Conservation (phyloP, 1,284 basidiomycete species). For the Tranzscheliella williamsii region DNA sequence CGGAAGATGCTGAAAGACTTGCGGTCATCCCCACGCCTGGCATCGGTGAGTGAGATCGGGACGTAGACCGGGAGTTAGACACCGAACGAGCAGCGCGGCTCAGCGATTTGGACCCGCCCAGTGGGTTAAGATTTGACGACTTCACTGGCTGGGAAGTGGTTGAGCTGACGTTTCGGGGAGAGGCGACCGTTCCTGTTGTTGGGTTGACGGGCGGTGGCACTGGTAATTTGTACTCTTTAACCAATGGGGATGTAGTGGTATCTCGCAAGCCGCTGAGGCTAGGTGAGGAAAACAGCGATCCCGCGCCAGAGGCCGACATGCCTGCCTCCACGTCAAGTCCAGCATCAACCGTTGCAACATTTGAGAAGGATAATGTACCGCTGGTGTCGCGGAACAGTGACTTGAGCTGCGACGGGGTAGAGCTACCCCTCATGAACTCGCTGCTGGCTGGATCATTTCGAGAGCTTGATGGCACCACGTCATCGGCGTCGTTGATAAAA, state of each 20-base stretch:
- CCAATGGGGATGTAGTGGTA: constrained; percentile 13
- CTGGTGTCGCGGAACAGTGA: constrained; percentile 9
- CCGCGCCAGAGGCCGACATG: neutral
- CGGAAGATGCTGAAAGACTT: constrained; percentile 44
- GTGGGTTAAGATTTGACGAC: constrained; percentile 35
- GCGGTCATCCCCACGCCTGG: constrained; percentile 63
- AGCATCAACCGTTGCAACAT: neutral
- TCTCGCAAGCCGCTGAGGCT: constrained; percentile 27
- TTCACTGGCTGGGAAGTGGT: constrained; percentile 19
- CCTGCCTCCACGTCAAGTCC: neutral
- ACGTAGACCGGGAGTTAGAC: constrained; percentile 90
- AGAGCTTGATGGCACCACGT: neutral
- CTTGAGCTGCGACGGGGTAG: constrained; percentile 13
- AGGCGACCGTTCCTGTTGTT: constrained; percentile 12
- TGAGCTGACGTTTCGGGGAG: constrained; percentile 21
- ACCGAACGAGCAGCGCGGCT: constrained; percentile 40
- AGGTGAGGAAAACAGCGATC: constrained; percentile 26
- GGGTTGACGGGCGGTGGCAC: constrained; percentile 38
- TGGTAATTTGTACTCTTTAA: constrained; percentile 40
- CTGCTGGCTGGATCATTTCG: constrained; percentile 11
- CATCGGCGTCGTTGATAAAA: constrained; percentile 63
- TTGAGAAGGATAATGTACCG: neutral
- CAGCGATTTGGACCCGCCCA: constrained; percentile 30
- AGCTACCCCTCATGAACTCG: neutral
- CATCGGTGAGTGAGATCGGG: constrained; percentile 89